These are phyloP conservation scores for Corymbia maculata DNA, from an alignment of 345 rosid genomes.

Conservation along the genomic window DNA sequence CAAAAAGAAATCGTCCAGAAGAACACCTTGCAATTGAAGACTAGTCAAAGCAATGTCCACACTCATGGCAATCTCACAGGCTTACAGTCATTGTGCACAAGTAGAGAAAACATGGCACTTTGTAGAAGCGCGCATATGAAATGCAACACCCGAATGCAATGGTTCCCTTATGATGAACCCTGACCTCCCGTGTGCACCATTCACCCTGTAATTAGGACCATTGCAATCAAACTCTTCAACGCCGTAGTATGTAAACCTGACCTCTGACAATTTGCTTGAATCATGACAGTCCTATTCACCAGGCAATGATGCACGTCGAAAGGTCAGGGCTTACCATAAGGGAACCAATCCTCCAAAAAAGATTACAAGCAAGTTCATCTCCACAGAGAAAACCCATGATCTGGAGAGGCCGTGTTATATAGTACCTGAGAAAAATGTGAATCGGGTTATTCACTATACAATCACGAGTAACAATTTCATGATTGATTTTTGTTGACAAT, in stretches of 20 bases:
- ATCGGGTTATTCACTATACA: not conserved
- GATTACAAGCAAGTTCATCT: not conserved
- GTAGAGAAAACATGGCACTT: not conserved
- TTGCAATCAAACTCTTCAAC: not conserved
- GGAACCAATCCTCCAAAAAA: not conserved
- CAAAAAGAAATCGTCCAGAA: not conserved
- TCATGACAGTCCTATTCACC: not conserved
- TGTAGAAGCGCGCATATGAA: not conserved
- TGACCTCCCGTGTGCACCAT: not conserved
- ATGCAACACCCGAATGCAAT: not conserved
- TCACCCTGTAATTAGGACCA: not conserved
- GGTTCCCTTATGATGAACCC: not conserved
- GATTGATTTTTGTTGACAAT: not conserved
- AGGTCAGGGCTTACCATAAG: not conserved
- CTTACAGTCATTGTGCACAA: not conserved
- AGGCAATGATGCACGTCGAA: not conserved
- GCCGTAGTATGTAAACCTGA: not conserved
- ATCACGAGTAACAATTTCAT: not conserved
- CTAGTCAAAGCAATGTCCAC: not conserved
- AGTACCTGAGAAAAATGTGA: not conserved
- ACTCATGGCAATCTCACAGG: not conserved
- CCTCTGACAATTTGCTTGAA: not conserved
- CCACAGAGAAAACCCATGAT: not conserved
- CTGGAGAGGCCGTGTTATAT: not conserved
- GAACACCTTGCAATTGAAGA: not conserved